Evolutionary conservation across 1,284 basidiomycete genomes (phyloP).

Genomic region (Puccinia sorghi): DNA sequence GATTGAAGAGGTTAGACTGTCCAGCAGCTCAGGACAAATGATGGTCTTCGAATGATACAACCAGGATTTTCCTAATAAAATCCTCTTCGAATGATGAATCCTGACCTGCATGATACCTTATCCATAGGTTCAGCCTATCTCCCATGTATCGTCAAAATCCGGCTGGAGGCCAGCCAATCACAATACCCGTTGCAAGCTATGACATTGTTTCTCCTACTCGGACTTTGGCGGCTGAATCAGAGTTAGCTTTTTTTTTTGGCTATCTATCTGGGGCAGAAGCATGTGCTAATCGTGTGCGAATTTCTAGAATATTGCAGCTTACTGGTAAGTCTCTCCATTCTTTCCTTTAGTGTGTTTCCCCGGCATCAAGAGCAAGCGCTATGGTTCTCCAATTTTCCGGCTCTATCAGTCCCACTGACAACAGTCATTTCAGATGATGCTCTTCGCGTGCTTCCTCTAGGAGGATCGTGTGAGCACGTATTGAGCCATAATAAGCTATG

Average conservation of each 20-base stretch:
- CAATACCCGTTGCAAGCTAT: constrained; percentile 57
- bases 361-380: neutral
- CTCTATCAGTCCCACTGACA: neutral
- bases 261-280: neutral
- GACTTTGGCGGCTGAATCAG: constrained; percentile 58
- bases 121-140: constrained; percentile 58
- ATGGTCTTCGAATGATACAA: neutral
- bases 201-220: constrained; percentile 58
- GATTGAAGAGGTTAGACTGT: constrained; percentile 39
- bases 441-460: constrained; percentile 25
- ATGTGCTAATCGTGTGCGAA: neutral
- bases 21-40: neutral
- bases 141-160: constrained; percentile 58
- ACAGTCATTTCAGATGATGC: constrained; percentile 18
- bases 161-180: constrained; percentile 58
- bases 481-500: constrained; percentile 45
- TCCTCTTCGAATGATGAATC: neutral
- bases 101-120: constrained; percentile 47
- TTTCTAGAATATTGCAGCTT: constrained; percentile 36
- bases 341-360: neutral
- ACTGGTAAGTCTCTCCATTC: constrained; percentile 11
- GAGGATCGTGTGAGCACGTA: constrained; percentile 35
- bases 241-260: constrained; percentile 45
- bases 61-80: neutral
- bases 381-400: neutral